Percentiles rank a stretch among this genome's conserved stretches.
phyloP scores from a whole-genome alignment of 495 filamentous ascomycete species.

The Cercophora samala region DNA sequence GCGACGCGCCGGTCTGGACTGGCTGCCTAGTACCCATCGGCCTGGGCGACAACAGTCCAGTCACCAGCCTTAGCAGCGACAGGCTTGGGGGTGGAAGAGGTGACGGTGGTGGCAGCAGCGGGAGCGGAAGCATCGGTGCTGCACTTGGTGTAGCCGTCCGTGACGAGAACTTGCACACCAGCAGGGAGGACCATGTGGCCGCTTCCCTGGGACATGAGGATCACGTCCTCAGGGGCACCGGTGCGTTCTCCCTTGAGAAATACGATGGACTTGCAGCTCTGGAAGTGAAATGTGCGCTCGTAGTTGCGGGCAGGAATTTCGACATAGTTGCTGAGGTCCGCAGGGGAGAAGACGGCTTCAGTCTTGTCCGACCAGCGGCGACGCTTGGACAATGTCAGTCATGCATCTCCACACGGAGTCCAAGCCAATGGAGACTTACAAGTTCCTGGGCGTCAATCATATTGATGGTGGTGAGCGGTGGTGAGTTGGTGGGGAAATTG shows the following conservation, averaged over 20 bases:
- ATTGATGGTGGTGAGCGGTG: background rate
- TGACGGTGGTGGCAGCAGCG: background rate
- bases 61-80: background rate
- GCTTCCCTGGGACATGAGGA: slow-evolving; percentile 23
- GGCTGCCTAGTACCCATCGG: background rate
- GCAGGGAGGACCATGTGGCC: slow-evolving; percentile 32
- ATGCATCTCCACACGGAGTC: background rate
- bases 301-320: slow-evolving; percentile 17
- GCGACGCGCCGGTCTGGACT: no score
- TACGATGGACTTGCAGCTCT: slow-evolving; percentile 24
- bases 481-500: background rate
- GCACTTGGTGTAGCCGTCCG: slow-evolving; percentile 22
- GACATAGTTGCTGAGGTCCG: slow-evolving; percentile 13
- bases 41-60: background rate
- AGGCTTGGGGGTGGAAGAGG: background rate
- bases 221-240: slow-evolving; percentile 18
- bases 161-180: slow-evolving; percentile 26
- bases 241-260: slow-evolving; percentile 19
- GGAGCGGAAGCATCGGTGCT: background rate
- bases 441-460: slow-evolving; percentile 19
- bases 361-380: slow-evolving; percentile 26
- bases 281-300: slow-evolving; percentile 30
- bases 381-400: slow-evolving; percentile 20
- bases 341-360: slow-evolving; percentile 15
- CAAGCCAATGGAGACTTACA: slow-evolving; percentile 7